Percentiles rank a stretch among this genome's conserved stretches.
Conservation (phyloP, 306 rosid genomes). For the Trifolium dubium region DNA sequence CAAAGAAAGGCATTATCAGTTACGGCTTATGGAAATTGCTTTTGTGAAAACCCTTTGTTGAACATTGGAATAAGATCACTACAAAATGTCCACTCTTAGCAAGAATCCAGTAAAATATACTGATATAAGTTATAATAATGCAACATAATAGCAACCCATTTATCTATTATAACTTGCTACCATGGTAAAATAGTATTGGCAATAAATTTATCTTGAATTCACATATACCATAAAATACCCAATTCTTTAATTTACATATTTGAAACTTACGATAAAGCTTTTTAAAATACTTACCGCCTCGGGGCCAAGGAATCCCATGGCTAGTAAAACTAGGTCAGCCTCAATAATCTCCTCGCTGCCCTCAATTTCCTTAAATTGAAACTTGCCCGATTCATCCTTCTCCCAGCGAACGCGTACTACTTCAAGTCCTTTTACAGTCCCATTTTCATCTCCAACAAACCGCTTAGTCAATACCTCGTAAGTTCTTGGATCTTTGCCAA, state of each 20-base stretch:
- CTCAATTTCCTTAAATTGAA: slow-evolving; percentile 87
- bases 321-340: slow-evolving; percentile 83
- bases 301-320: slow-evolving; percentile 99
- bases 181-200: not conserved
- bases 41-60: not conserved
- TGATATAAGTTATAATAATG: not conserved
- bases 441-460: slow-evolving; percentile 90
- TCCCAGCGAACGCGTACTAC: slow-evolving; percentile 75
- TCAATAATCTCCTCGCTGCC: slow-evolving; percentile 88
- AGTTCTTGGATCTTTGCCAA: slow-evolving; percentile 93
- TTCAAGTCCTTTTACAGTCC: slow-evolving; percentile 84
- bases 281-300: slow-evolving; percentile 72
- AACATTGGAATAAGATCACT: not conserved
- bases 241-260: not conserved
- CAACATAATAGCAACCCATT: not conserved
- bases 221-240: slow-evolving; percentile 3
- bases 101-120: not conserved
- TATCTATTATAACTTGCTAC: not conserved
- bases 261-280: not conserved
- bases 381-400: slow-evolving; percentile 86
- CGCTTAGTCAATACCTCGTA: slow-evolving; percentile 92
- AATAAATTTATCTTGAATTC: not conserved
- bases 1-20: slow-evolving; percentile 18
- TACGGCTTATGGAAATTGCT: not conserved
- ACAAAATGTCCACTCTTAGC: not conserved